Evolutionary conservation across 805 yeast species (phyloP), one percentile per base, ranked within the genome.

Genomic region (Hanseniaspora guilliermondii): DNA sequence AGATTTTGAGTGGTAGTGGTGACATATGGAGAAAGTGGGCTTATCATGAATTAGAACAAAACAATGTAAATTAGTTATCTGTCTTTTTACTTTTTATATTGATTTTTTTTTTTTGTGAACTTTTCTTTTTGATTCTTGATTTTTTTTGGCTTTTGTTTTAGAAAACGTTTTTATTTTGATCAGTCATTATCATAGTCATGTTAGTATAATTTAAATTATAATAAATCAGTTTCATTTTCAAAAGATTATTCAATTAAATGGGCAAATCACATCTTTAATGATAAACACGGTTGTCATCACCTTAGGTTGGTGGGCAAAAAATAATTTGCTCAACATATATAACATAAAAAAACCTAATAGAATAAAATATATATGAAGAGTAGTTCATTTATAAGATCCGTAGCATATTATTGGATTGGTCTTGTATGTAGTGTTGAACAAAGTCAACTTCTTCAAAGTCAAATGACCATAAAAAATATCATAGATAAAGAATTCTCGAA

Each of bases 21-120:
- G 95, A 87, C 62, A 72, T 85, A 42, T 87, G 95, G 95, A 73
- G 96, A 59, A 83, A 80, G 61, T 85, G 91, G 86, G 69, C 85
- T 39, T 85, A 79, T 74, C 68, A 71, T 56, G 85, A 80, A 63
- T 69, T 76, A 60, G 72, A 75, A 60, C 83, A 79, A 39, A 62
- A 59, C 49, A 59, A 60, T 3, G 48, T 19, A 16, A 30, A 24
- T 14, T 38, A 38, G 7, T 12, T 6, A 30, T 37, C 6, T 1
- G 14, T 11, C 21, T 38, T 49, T 16, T 3, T 17, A 14, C n/a
- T 14, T 2, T 17, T n/a, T n/a, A n/a, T 30, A 21, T 27, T 39
- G n/a, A n/a, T 38, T 25, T 38, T 38, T 37, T 37, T 48, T 21
- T 25, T 35, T 36, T 48, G n/a, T 27, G 37, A 11, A 30, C 12